phyloP scores from a whole-genome alignment of 192 early-diverging fungal genomes.

The Neocallimastix lanati region DNA sequence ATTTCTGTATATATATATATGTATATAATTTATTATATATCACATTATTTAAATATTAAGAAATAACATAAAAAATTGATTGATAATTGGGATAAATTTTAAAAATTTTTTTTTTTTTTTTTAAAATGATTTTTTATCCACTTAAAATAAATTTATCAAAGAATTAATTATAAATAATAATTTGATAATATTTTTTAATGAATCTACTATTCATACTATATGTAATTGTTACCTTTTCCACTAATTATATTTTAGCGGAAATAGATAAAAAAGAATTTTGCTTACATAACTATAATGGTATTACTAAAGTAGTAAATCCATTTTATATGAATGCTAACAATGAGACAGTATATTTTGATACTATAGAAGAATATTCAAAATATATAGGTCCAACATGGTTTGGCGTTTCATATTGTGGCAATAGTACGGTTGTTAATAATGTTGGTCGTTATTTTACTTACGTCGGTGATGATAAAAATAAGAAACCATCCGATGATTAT shows the following conservation, averaged over 20 bases:
- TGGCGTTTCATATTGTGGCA: no score
- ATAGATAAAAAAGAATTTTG: background rate
- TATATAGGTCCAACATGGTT: no score
- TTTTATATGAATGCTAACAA: background rate
- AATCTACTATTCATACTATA: background rate
- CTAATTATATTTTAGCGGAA: background rate
- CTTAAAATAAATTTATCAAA: background rate
- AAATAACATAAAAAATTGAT: no score
- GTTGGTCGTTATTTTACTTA: no score
- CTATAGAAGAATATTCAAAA: background rate
- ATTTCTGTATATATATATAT: no score
- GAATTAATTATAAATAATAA: background rate
- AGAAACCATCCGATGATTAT: no score
- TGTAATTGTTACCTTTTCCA: background rate
- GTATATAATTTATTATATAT: no score
- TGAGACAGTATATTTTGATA: background rate
- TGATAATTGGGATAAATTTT: no score
- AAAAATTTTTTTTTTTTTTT: background rate
- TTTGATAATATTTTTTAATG: background rate
- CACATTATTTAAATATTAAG: no score
- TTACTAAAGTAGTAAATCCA: background rate
- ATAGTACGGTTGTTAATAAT: no score
- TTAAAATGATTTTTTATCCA: background rate
- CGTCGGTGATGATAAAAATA: no score
- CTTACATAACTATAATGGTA: background rate